Evolutionary conservation across 345 rosid species (phyloP).

Genomic region (Angophora floribunda): DNA sequence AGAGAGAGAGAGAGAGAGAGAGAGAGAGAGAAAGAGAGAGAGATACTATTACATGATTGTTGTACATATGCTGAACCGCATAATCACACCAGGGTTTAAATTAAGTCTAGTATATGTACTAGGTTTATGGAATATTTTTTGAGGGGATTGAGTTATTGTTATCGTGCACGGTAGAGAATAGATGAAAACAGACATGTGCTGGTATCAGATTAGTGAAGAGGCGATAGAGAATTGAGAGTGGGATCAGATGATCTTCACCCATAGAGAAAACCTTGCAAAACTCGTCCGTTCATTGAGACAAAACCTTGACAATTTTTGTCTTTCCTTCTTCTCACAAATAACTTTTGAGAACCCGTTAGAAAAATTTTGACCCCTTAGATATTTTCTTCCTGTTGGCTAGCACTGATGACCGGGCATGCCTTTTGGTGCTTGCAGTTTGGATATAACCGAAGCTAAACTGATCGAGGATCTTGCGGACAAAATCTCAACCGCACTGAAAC

Average conservation of each 20-base stretch:
- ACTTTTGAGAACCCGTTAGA: neutral
- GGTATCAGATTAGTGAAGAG: neutral
- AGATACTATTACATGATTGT: too few relatives aligned
- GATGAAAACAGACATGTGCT: too few relatives aligned
- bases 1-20: too few relatives aligned
- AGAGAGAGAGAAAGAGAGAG: too few relatives aligned
- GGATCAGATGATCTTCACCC: neutral
- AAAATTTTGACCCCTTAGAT: neutral
- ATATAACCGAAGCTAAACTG: neutral
- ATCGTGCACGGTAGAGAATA: neutral
- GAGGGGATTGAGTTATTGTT: too few relatives aligned
- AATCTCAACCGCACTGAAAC: neutral
- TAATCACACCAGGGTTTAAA: too few relatives aligned
- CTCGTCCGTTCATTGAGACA: neutral
- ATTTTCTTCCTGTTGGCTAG: neutral
- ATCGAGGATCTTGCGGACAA: neutral
- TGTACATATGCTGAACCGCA: too few relatives aligned
- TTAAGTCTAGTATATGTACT: too few relatives aligned
- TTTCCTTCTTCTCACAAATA: neutral
- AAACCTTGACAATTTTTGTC: neutral
- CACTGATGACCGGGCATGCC: neutral
- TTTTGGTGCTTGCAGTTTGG: neutral
- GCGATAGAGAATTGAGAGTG: neutral
- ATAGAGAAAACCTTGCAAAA: neutral
- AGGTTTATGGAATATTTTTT: too few relatives aligned